phyloP scores from a whole-genome alignment of 1,139 yeast genomes.

The Blastobotrys arbuscula region DNA sequence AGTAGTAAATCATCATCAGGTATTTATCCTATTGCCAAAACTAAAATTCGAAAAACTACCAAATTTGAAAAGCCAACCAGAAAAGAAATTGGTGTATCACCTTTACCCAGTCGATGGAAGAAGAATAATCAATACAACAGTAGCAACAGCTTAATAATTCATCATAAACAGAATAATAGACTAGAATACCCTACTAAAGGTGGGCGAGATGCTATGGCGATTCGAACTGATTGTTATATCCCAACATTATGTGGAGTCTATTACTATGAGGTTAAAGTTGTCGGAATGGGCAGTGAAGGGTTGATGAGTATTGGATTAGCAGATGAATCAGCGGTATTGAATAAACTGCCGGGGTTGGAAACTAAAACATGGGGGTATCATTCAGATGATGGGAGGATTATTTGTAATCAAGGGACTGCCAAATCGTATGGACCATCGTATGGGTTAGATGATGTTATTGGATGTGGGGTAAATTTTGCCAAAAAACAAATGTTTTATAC shows the following conservation, averaged over 20 bases:
- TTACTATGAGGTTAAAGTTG: conserved; percentile 50
- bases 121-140: conserved; percentile 15
- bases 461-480: conserved; percentile 76
- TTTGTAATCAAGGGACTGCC: conserved; percentile 40
- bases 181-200: not conserved
- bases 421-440: conserved; percentile 43
- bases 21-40: not conserved
- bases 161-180: not conserved
- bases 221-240: conserved; percentile 42
- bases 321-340: conserved; percentile 27
- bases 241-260: conserved; percentile 46
- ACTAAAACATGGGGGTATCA: conserved; percentile 51
- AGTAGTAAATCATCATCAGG: not conserved
- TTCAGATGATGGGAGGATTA: conserved; percentile 51
- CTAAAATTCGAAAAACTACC: not conserved
- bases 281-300: conserved; percentile 22
- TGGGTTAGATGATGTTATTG: conserved; percentile 60
- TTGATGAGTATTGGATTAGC: conserved; percentile 35
- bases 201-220: conserved; percentile 17
- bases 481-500: conserved; percentile 66
- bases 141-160: conserved; percentile 3
- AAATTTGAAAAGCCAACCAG: conserved; percentile 10
- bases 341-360: conserved; percentile 43
- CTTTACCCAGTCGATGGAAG: conserved; percentile 25
- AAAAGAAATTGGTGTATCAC: conserved; percentile 21